phyloP scores from a whole-genome alignment of 2,329 filamentous ascomycete genomes.

The Malbranchea cinnamomea region DNA sequence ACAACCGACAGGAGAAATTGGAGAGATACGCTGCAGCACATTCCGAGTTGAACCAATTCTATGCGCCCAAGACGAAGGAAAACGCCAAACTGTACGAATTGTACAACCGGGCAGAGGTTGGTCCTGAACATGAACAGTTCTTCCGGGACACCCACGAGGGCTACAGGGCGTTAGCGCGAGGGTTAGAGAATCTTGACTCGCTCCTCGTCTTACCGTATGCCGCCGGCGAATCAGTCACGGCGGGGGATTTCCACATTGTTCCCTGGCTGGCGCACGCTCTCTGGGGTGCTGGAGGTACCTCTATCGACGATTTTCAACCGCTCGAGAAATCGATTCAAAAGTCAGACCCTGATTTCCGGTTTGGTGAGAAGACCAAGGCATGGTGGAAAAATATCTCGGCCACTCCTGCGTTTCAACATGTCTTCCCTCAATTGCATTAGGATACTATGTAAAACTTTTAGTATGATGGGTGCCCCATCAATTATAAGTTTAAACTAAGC shows the following conservation, averaged over 20 bases:
- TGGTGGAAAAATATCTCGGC: constrained; percentile 7
- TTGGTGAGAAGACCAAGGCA: constrained; percentile 7
- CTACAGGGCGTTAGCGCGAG: constrained; percentile 6
- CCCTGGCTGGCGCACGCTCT: constrained; percentile 11
- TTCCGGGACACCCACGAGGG: constrained; percentile 5
- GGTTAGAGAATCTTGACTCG: constrained; percentile 7
- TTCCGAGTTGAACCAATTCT: constrained; percentile 10
- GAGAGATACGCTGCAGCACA: constrained; percentile 5
- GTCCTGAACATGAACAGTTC: constrained; percentile 6
- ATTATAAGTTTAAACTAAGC: too few relatives aligned
- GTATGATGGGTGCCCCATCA: too few relatives aligned
- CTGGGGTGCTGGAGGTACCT: constrained; percentile 6
- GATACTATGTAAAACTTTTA: too few relatives aligned
- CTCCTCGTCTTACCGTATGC: constrained; percentile 8
- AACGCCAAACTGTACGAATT: constrained; percentile 7
- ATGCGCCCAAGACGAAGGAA: constrained; percentile 4
- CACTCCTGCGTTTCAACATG: constrained; percentile 5
- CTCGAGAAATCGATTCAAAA: constrained; percentile 8
- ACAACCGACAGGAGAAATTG: constrained; percentile 6
- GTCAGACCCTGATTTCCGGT: constrained; percentile 8
- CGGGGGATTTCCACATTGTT: constrained; percentile 9
- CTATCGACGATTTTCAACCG: constrained; percentile 7
- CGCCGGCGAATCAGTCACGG: constrained; percentile 7
- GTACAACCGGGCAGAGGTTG: constrained; percentile 4
- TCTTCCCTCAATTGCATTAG: constrained; percentile 7